Percentiles rank a stretch among this genome's conserved stretches.
Conservation (phyloP, 2,329 filamentous ascomycete genomes). For the Xylaria sp. region DNA sequence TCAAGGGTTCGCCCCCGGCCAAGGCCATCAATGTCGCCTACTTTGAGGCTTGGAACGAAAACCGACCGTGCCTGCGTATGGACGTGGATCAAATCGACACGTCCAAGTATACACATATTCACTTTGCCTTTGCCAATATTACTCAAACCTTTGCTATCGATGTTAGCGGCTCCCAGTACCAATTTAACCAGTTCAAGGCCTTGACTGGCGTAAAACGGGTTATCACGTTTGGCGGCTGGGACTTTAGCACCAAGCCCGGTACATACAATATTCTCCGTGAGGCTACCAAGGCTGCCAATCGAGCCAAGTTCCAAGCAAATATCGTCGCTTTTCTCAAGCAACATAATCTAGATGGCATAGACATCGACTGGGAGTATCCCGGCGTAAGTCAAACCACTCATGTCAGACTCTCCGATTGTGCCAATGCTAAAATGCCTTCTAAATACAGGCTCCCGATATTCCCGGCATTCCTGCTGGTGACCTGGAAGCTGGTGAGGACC, state of each 20-base stretch:
- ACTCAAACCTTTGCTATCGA: neutral
- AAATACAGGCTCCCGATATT: slow-evolving; percentile 31
- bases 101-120: neutral
- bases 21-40: neutral
- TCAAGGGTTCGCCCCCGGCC: neutral
- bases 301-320: slow-evolving; percentile 9
- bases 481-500: neutral
- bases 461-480: slow-evolving; percentile 36
- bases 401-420: neutral
- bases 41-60: neutral
- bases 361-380: slow-evolving; percentile 52
- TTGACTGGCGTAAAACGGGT: slow-evolving; percentile 36
- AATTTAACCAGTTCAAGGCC: slow-evolving; percentile 31
- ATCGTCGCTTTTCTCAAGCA: slow-evolving; percentile 41
- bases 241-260: slow-evolving; percentile 31
- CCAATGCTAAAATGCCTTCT: neutral
- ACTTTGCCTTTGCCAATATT: slow-evolving; percentile 25
- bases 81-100: neutral
- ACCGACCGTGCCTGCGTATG: neutral
- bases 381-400: neutral
- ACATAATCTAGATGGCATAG: slow-evolving; percentile 48
- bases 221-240: slow-evolving; percentile 42
- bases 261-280: slow-evolving; percentile 40
- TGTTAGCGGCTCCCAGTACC: slow-evolving; percentile 31
- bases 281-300: slow-evolving; percentile 10